Base-by-base conservation (phyloP, 345 rosid genomes). In the Eucalyptus curtisii region DNA sequence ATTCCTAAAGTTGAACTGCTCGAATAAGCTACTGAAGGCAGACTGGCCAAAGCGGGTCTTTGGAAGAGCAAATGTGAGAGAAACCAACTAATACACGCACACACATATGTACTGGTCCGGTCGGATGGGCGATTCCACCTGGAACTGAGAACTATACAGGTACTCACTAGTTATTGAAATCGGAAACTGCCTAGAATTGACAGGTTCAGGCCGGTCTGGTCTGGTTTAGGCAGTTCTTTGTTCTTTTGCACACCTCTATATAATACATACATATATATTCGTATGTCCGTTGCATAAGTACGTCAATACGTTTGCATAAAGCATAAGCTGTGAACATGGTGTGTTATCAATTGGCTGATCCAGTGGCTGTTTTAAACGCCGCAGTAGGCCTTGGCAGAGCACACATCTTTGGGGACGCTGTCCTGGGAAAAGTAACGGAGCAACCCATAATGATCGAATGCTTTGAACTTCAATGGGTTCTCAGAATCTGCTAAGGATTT, bases 371-470 rank as follows among this genome's bases (percentile, higher is more conserved):
- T 64, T 92, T 31, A 55, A 82, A 89, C 86, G 37, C 95, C 89
- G 47, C 94, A 92, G 87, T 89, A 92, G 80, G 91, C 89, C 89
- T 91, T 86, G 86, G 91, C 91, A 27, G 76, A 89, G 4, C 87
- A 87, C 22, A 59, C 89, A 1, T 90, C 53, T 89, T 68, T 89
- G 89, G 40, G 90, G 85, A 68, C 89, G 91, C 89, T 90, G 89
- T 64, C 82, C 87, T n/a, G 91, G 90, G 66, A 33, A 86, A 86
- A 91, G 88, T 90, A 90, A 89, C 89, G 31, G 87, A 89, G 89
- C 80, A 66, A 87, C 3, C 49, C 71, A 45, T 66, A 87, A 55
- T 53, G 84, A 45, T 81, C 53, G 53, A 88, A 86, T 40, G 87
- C 84, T 88, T 90, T 88, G 57, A 87, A 90, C 40, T 49, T 76